These are phyloP conservation scores for Rosa rugosa DNA, from an alignment of 306 rosid species.

Conservation along the genomic window DNA sequence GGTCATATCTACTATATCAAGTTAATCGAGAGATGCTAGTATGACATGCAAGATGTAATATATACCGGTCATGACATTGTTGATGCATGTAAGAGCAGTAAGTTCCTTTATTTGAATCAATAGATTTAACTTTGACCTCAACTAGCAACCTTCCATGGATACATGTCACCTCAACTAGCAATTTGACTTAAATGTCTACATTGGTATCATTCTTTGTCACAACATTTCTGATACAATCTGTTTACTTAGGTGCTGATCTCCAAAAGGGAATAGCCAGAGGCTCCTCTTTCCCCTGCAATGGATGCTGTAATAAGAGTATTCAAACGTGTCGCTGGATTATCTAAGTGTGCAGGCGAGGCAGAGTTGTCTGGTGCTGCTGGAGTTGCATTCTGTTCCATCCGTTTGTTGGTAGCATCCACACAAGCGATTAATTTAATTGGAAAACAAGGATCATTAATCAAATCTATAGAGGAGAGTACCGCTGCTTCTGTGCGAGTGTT, in stretches of 20 bases:
- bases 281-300: slow-evolving; percentile 89
- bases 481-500: slow-evolving; percentile 75
- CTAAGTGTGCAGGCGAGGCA: slow-evolving; percentile 54
- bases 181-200: too few species aligned
- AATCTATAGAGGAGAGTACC: slow-evolving; percentile 84
- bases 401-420: slow-evolving; percentile 87
- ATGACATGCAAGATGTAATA: too few species aligned
- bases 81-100: too few species aligned
- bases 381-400: slow-evolving; percentile 61
- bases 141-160: too few species aligned
- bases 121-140: too few species aligned
- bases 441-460: slow-evolving; percentile 90
- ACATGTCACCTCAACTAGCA: too few species aligned
- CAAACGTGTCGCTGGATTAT: slow-evolving; percentile 75
- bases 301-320: slow-evolving; percentile 84
- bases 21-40: too few species aligned
- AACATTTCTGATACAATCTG: slow-evolving; percentile 10
- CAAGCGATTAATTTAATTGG: slow-evolving; percentile 97
- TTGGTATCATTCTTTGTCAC: too few species aligned
- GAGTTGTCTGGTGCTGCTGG: slow-evolving; percentile 48
- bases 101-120: too few species aligned
- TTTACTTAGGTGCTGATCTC: slow-evolving; percentile 73
- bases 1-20: too few species aligned
- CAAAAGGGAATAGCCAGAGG: slow-evolving; percentile 81
- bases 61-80: too few species aligned